These are phyloP conservation scores for Rauvolfia tetraphylla DNA, from an alignment of 257 asterid genomes.

Conservation along the genomic window DNA sequence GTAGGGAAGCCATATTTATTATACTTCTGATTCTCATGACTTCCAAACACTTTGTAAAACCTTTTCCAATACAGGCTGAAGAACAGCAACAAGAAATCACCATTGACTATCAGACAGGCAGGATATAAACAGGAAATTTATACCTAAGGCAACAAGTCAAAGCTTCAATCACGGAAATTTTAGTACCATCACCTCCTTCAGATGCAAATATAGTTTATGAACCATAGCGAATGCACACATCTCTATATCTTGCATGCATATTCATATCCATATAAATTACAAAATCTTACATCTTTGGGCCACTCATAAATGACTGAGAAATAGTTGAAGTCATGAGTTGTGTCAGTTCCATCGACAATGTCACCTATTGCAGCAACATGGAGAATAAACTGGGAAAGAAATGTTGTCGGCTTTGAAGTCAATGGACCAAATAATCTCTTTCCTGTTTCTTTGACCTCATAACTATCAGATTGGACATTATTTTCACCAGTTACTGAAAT, in stretches of 20 bases:
- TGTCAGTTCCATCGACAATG: conserved; percentile 98
- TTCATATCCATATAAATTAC: background rate
- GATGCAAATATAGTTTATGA: background rate
- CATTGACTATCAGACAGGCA: background rate
- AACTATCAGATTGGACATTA: conserved; percentile 49
- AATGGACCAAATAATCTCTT: conserved; percentile 76
- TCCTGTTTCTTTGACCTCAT: conserved; percentile 75
- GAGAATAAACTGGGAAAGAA: conserved; percentile 91
- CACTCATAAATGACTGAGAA: conserved; percentile 93
- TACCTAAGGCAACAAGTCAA: background rate
- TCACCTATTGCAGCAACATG: conserved; percentile 98
- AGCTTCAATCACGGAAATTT: background rate
- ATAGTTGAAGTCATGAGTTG: conserved; percentile 97
- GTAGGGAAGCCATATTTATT: background rate
- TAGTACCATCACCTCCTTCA: conserved; percentile 4
- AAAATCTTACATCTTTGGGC: conserved; percentile 87
- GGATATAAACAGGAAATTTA: background rate
- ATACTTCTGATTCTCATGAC: background rate
- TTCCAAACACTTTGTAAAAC: background rate
- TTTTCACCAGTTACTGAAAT: conserved; percentile 52
- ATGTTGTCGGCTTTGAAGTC: conserved; percentile 67
- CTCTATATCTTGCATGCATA: background rate
- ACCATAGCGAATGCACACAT: background rate
- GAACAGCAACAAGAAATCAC: background rate
- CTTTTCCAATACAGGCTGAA: background rate